Percentiles rank a stretch among this genome's conserved stretches.
Conservation (phyloP, 2,329 filamentous ascomycete species). For the Penicillium sp. region DNA sequence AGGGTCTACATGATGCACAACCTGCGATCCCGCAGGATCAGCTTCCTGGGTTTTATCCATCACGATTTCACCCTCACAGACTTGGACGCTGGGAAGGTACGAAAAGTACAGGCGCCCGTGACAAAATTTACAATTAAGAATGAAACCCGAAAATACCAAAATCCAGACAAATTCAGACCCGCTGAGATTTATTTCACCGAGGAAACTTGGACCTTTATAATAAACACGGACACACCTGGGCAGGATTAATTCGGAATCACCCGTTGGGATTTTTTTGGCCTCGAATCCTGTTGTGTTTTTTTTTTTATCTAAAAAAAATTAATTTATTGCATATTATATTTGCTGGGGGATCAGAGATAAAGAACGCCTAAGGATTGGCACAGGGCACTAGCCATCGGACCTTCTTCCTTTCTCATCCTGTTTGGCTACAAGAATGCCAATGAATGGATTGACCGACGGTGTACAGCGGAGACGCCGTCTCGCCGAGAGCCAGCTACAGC, state of each 20-base stretch:
- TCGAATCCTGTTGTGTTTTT: neutral
- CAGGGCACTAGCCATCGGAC: neutral
- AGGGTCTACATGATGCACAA: constrained; percentile 28
- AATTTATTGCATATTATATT: neutral
- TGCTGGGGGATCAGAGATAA: constrained; percentile 16
- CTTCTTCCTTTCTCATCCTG: neutral
- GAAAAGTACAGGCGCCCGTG: neutral
- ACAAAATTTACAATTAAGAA: neutral
- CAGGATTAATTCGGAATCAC: neutral
- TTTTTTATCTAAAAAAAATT: constrained; percentile 7
- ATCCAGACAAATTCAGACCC: neutral
- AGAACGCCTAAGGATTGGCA: constrained; percentile 3
- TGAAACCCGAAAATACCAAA: neutral
- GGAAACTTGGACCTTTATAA: neutral
- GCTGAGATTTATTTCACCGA: neutral
- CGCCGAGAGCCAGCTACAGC: neutral
- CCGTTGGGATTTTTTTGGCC: neutral
- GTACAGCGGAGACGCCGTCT: constrained; percentile 14
- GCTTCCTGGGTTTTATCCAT: constrained; percentile 4
- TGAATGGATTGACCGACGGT: constrained; percentile 18
- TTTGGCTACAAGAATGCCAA: constrained; percentile 2
- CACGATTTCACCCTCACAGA: neutral
- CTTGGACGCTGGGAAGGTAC: neutral
- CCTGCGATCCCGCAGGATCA: neutral
- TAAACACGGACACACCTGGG: neutral